Percentiles rank a stretch among this genome's conserved stretches.
phyloP scores from a whole-genome alignment of 257 asterid species.

The Cruciata laevipes region DNA sequence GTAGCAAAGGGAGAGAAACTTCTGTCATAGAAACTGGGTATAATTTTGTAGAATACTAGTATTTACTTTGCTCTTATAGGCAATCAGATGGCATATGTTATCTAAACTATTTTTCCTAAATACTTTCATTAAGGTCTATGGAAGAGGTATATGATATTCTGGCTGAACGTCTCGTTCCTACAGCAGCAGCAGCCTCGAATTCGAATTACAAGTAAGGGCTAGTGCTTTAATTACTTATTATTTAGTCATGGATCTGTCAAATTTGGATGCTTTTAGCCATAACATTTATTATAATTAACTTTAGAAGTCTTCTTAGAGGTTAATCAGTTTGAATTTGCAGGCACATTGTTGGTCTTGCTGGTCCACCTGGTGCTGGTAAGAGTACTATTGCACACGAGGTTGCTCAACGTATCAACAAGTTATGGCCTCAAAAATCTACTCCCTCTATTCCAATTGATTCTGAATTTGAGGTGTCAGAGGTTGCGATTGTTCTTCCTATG shows the following conservation, averaged over 20 bases:
- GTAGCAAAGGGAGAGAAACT: constrained; percentile 23
- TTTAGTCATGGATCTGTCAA: background rate
- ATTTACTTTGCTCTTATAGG: background rate
- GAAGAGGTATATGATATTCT: constrained; percentile 63
- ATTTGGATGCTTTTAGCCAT: background rate
- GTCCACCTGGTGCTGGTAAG: constrained; percentile 98
- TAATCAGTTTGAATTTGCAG: constrained; percentile 35
- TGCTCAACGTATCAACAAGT: constrained; percentile 58
- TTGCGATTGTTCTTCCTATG: constrained; percentile 84
- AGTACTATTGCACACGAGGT: constrained; percentile 78
- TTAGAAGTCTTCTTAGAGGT: constrained; percentile 4
- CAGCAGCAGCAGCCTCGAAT: constrained; percentile 70
- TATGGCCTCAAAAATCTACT: constrained; percentile 60
- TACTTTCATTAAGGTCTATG: constrained; percentile 55
- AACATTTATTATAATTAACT: background rate
- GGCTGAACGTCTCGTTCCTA: constrained; percentile 74
- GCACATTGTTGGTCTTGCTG: constrained; percentile 83
- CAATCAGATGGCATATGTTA: background rate
- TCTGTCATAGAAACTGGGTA: constrained; percentile 30
- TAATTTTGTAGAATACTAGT: background rate
- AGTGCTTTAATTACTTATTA: background rate
- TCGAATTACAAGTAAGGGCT: constrained; percentile 59
- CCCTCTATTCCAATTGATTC: constrained; percentile 39
- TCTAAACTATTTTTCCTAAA: background rate
- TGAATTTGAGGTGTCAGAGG: constrained; percentile 66